A percentile compares a stretch with the other conserved stretches of the same genome.
These are phyloP conservation scores for Anaeramoeba flamelloides DNA, from an alignment of 78 protist species.

Conservation along the genomic window DNA sequence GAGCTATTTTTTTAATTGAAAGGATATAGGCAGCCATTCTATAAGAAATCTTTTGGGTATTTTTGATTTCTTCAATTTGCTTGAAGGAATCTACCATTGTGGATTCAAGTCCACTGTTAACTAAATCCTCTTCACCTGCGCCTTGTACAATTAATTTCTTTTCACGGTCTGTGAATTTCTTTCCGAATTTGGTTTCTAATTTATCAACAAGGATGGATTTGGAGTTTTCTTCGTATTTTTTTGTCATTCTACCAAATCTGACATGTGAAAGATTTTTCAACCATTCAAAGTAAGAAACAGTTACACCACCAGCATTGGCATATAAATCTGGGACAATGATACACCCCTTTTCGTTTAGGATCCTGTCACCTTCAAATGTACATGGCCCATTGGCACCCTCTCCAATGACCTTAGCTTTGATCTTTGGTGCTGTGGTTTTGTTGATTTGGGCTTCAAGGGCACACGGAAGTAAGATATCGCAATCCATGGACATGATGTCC, in stretches of 20 bases:
- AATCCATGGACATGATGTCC: conserved; percentile 43
- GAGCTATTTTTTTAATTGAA: background rate
- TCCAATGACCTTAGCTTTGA: conserved; percentile 21
- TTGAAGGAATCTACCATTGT: background rate
- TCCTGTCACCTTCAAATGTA: conserved; percentile 51
- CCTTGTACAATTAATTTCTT: background rate
- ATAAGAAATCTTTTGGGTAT: background rate
- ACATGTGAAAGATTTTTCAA: conserved; percentile 58
- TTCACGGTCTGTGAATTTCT: background rate
- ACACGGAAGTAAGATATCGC: conserved; percentile 69
- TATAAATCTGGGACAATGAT: conserved; percentile 58
- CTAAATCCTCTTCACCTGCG: background rate
- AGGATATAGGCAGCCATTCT: background rate
- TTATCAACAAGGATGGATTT: conserved; percentile 39
- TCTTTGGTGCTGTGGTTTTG: background rate
- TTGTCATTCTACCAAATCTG: conserved; percentile 30
- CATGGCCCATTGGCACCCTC: conserved; percentile 71
- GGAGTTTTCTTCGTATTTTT: conserved; percentile 54
- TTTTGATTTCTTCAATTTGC: background rate
- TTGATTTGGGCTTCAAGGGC: conserved; percentile 40
- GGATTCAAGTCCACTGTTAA: background rate
- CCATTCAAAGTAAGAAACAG: conserved; percentile 75
- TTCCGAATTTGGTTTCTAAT: conserved; percentile 23
- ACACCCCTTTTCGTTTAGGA: conserved; percentile 29
- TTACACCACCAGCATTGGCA: conserved; percentile 73